A percentile compares a stretch with the other conserved stretches of the same genome.
Conservation (phyloP, 495 filamentous ascomycete species). For the Penicillium angulare region DNA sequence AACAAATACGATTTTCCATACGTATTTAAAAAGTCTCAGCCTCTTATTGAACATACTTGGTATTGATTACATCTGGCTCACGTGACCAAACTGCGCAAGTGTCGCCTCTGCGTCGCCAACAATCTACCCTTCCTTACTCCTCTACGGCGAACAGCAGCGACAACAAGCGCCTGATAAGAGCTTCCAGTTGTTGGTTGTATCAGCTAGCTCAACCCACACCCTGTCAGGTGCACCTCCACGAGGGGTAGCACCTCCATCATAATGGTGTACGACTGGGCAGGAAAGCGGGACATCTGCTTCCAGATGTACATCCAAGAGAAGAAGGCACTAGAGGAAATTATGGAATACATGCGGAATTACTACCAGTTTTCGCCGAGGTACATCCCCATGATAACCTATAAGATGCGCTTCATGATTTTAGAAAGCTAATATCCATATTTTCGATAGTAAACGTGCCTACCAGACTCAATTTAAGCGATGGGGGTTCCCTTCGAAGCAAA, state of each 20-base stretch:
- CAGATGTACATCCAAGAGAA: constrained; percentile 73
- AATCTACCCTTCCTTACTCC: constrained; percentile 7
- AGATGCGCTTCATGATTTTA: not conserved
- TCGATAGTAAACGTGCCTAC: constrained; percentile 64
- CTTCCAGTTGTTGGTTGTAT: constrained; percentile 18
- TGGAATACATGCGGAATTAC: constrained; percentile 57
- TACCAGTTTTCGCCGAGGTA: constrained; percentile 69
- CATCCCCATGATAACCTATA: not conserved
- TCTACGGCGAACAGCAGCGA: constrained; percentile 43
- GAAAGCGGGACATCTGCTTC: constrained; percentile 64
- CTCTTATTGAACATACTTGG: too few species aligned
- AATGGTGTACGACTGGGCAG: constrained; percentile 78
- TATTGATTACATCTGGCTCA: too few species aligned
- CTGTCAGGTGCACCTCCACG: constrained; percentile 24
- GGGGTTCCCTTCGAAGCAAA: constrained; percentile 73
- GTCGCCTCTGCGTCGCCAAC: constrained; percentile 19
- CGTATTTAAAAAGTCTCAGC: too few species aligned
- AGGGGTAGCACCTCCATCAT: constrained; percentile 25
- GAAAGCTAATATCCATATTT: constrained; percentile 1
- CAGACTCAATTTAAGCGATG: constrained; percentile 74
- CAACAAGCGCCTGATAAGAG: constrained; percentile 35
- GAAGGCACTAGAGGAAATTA: constrained; percentile 65
- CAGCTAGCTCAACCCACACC: too few species aligned
- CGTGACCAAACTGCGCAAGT: constrained; percentile 28
- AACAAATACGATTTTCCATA: too few species aligned